A percentile compares a stretch with the other conserved stretches of the same genome.
Conservation (phyloP, 2,329 filamentous ascomycete species). For the Paraphaeosphaeria minitans region DNA sequence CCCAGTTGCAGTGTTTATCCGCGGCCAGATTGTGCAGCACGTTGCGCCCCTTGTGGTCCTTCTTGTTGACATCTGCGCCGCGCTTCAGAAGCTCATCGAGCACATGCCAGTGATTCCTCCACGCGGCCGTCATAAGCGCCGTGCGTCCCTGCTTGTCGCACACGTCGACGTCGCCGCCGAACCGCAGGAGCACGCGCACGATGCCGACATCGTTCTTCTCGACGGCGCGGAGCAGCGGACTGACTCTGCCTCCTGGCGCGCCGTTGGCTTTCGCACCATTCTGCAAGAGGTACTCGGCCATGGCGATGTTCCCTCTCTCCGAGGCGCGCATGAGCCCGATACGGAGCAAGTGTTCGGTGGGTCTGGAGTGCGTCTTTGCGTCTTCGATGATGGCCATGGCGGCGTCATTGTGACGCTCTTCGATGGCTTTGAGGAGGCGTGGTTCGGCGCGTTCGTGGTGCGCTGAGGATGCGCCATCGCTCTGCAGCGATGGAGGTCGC, state of each 20-base stretch:
- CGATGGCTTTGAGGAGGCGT: constrained; percentile 43
- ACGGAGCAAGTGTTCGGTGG: constrained; percentile 42
- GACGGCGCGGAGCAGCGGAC: constrained; percentile 39
- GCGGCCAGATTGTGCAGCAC: constrained; percentile 46
- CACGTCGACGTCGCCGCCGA: constrained; percentile 40
- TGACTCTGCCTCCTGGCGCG: constrained; percentile 34
- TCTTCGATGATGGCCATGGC: constrained; percentile 44
- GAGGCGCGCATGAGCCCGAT: constrained; percentile 44
- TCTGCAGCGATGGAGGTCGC: constrained; percentile 43
- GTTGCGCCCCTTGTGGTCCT: constrained; percentile 41
- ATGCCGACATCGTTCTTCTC: constrained; percentile 39
- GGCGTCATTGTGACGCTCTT: constrained; percentile 37
- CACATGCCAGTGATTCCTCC: constrained; percentile 43
- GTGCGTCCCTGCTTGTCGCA: constrained; percentile 45
- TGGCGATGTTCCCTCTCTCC: constrained; percentile 36
- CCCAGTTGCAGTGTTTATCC: constrained; percentile 55
- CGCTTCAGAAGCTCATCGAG: constrained; percentile 43
- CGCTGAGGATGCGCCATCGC: constrained; percentile 39
- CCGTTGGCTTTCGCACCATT: constrained; percentile 43
- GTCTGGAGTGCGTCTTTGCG: constrained; percentile 37
- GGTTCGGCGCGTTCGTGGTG: constrained; percentile 39
- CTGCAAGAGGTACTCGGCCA: constrained; percentile 41
- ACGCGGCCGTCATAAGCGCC: constrained; percentile 46
- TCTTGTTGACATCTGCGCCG: constrained; percentile 47
- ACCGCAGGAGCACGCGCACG: constrained; percentile 39